Evolutionary conservation across 2,329 filamentous ascomycete species (phyloP).

Genomic region (Cryoendolithus antarcticus): DNA sequence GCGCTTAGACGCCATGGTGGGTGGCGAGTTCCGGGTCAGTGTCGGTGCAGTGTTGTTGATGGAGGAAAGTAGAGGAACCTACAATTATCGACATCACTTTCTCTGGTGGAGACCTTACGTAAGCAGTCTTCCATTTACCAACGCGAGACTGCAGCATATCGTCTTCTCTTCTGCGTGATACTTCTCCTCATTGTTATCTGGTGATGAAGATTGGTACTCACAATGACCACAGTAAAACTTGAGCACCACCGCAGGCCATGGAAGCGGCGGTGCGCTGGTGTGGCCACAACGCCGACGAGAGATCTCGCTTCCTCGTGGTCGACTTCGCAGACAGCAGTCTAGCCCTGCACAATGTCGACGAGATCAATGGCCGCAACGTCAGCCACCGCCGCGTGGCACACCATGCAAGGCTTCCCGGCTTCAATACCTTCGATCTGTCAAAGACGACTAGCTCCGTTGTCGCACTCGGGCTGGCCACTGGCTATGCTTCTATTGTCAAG

Average conservation of each 20-base stretch:
- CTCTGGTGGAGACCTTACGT: too few species aligned
- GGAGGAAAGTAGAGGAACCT: too few species aligned
- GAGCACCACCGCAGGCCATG: constrained; percentile 25
- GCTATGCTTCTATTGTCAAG: constrained; percentile 61
- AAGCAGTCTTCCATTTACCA: too few species aligned
- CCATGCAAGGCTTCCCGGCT: constrained; percentile 41
- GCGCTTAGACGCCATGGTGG: constrained; percentile 16
- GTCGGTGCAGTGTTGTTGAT: not conserved
- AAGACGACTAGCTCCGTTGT: constrained; percentile 52
- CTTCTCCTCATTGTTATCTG: not conserved
- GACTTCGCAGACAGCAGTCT: constrained; percentile 49
- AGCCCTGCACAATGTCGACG: constrained; percentile 41
- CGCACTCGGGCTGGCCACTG: constrained; percentile 62
- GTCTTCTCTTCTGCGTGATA: too few species aligned
- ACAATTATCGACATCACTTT: too few species aligned
- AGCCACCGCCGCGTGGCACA: constrained; percentile 42
- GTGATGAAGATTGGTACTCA: too few species aligned
- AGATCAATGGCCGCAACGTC: constrained; percentile 25
- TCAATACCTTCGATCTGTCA: constrained; percentile 56
- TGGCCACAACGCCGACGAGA: constrained; percentile 40
- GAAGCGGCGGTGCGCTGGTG: constrained; percentile 54
- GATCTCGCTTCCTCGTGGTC: constrained; percentile 48
- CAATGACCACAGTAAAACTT: too few species aligned
- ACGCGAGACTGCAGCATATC: too few species aligned
- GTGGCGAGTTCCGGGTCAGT: not conserved